Conservation (phyloP, 2,329 filamentous ascomycete species). For the Alternaria burnsii region DNA sequence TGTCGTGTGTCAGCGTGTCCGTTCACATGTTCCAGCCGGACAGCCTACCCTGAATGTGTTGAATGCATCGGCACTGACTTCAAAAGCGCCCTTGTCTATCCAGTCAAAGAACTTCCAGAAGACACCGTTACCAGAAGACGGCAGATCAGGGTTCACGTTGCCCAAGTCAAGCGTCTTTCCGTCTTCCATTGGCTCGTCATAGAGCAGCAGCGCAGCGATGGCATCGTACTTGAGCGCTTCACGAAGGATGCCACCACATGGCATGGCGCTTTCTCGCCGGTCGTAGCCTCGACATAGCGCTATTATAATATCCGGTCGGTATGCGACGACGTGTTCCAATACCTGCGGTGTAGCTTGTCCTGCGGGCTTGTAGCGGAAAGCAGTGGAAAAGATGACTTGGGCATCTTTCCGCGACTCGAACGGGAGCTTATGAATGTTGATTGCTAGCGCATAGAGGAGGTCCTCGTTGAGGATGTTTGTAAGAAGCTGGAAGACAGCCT, state of each 20-base stretch:
- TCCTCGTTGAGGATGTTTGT: conserved; percentile 88
- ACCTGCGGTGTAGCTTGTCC: conserved; percentile 80
- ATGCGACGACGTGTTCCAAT: conserved; percentile 86
- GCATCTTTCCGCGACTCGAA: conserved; percentile 97
- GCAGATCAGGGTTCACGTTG: conserved; percentile 77
- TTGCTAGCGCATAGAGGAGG: conserved; percentile 82
- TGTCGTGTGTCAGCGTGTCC: conserved; percentile 51
- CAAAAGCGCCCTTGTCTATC: conserved; percentile 96
- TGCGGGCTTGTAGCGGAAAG: conserved; percentile 85
- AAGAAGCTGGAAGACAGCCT: conserved; percentile 87
- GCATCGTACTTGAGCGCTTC: conserved; percentile 92
- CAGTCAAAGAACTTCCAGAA: conserved; percentile 98
- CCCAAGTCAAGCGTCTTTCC: conserved; percentile 79
- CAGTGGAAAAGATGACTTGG: conserved; percentile 93
- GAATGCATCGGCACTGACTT: conserved; percentile 96
- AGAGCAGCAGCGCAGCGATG: conserved; percentile 88
- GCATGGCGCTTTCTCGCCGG: conserved; percentile 87
- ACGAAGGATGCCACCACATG: conserved; percentile 86
- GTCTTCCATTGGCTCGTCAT: conserved; percentile 81
- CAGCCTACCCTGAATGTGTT: conserved; percentile 84
- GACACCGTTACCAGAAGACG: conserved; percentile 80
- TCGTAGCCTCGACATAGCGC: conserved; percentile 91
- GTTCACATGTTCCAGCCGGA: not conserved
- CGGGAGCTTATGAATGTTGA: conserved; percentile 82
- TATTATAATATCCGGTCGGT: conserved; percentile 85